Evolutionary conservation across 768 basidiomycete genomes (phyloP), one percentile per base, ranked within the genome.

Genomic region (Harrya chromipes): DNA sequence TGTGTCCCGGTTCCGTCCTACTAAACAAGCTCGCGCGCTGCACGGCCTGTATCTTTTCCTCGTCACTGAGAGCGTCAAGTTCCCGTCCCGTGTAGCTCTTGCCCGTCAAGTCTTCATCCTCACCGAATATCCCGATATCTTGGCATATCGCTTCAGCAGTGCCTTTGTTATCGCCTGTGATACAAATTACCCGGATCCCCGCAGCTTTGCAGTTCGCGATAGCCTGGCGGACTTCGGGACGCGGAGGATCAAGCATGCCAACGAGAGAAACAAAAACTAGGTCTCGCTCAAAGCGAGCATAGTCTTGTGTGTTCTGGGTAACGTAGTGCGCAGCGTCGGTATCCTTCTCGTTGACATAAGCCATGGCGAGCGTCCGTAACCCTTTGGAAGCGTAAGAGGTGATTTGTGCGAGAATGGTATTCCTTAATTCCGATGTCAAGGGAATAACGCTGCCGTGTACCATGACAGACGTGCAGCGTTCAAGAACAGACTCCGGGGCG

Each of bases 81-180:
- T 99, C 94, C 52, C 83, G 77, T 37, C 95, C 95, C 0, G 97
- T 98, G 63, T 93, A 97, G 57, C 91, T 93, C 78, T 95, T 95
- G 40, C 90, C 91, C n/a, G 81, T 83, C 67, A 97, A 71, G 69
- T 95, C 87, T 71, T 97, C 95, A 54, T 89, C 65, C 54, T 82
- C 79, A 35, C 74, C 83, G 62, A 98, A 97, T 58, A 99, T 91
- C 4, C 95, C 94, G 69, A 99, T 94, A 70, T 94, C 87, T 51
- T 91, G 76, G 70, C 94, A 97, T 60, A 99, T 97, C 24, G 94
- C 91, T 76, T 97, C 95, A 38, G 94, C 95, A 17, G 95, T 99
- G 53, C 88, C 85, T 74, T 94, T 94, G 74, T 97, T 97, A 70
- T 98, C 95, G 36, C 95, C 95, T 4, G 95, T 99, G 66, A 99